Evolutionary conservation across 441 rosid genomes (phyloP).

Genomic region (Populus tomentosa): DNA sequence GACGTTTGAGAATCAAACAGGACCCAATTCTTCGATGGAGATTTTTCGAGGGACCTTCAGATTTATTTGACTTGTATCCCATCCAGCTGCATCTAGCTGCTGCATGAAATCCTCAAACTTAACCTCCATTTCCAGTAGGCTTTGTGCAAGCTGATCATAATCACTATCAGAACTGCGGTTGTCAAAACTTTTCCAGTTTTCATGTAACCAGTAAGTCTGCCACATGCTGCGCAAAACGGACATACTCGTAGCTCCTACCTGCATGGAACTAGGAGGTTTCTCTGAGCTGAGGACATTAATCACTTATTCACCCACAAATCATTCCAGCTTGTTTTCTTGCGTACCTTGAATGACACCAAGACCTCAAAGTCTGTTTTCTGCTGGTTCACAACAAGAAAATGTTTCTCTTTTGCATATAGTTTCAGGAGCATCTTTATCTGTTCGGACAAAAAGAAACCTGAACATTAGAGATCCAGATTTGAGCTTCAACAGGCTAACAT

Average conservation of each 20-base stretch:
- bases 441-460: not conserved
- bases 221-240: constrained; percentile 76
- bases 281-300: not conserved
- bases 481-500: not conserved
- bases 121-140: constrained; percentile 55
- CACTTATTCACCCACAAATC: no score
- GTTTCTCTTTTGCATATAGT: constrained; percentile 61
- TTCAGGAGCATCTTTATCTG: constrained; percentile 59
- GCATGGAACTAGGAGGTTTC: constrained; percentile 14
- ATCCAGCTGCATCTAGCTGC: constrained; percentile 63
- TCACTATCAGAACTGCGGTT: constrained; percentile 7
- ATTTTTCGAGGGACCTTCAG: constrained; percentile 61
- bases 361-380: constrained; percentile 45
- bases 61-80: constrained; percentile 63
- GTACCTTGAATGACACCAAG: constrained; percentile 76
- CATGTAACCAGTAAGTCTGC: constrained; percentile 77
- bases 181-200: constrained; percentile 39
- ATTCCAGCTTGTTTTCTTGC: not conserved
- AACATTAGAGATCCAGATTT: not conserved
- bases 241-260: constrained; percentile 78
- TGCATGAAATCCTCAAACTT: constrained; percentile 62
- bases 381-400: constrained; percentile 55
- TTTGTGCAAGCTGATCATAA: constrained; percentile 42
- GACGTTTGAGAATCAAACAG: constrained; percentile 17
- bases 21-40: constrained; percentile 40